A percentile compares a stretch with the other conserved stretches of the same genome.
These are phyloP conservation scores for Entophlyctis luteolus DNA, from an alignment of 192 early-diverging fungal species.

Conservation along the genomic window DNA sequence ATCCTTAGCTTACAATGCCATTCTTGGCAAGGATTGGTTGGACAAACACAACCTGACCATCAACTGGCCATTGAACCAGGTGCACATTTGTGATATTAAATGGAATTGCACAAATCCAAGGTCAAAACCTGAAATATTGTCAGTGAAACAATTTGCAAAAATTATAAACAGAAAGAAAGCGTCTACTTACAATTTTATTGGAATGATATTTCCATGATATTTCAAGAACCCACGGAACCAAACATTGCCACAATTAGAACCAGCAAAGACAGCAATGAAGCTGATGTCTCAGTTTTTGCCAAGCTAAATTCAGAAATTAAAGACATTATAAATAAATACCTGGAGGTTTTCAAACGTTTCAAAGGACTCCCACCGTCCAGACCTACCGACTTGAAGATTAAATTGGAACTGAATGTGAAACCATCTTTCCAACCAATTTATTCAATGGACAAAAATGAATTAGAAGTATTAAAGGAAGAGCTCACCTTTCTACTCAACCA, in stretches of 20 bases:
- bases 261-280: not conserved
- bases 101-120: not conserved
- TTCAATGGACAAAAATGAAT: constrained; percentile 12
- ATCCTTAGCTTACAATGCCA: not conserved
- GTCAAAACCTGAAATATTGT: not conserved
- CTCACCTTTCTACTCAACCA: not conserved
- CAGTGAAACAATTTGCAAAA: not conserved
- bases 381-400: constrained; percentile 2
- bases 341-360: not conserved
- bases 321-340: not conserved
- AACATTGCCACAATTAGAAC: not conserved
- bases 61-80: not conserved
- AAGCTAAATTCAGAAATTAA: not conserved
- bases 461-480: constrained; percentile 7
- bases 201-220: not conserved
- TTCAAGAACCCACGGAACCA: too few relatives aligned
- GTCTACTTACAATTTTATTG: not conserved
- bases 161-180: not conserved
- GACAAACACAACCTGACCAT: not conserved
- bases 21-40: constrained; percentile 3
- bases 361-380: not conserved
- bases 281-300: not conserved
- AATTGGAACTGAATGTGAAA: not conserved
- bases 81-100: not conserved
- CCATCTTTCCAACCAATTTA: constrained; percentile 3